Conservation (phyloP, 176 grass and related monocot species). For the Phoenix dactylifera region DNA sequence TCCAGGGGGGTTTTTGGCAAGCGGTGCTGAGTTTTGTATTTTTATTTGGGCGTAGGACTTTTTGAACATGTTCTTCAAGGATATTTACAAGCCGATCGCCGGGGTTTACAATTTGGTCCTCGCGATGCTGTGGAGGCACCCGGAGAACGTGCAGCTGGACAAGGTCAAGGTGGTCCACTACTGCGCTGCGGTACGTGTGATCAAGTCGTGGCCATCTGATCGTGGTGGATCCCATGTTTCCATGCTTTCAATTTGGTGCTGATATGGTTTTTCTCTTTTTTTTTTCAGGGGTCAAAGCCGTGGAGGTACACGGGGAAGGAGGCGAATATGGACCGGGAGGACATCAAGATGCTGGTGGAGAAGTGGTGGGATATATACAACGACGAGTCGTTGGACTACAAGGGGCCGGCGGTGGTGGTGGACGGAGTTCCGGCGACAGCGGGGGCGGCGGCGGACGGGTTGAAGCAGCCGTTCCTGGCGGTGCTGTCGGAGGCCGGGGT, state of each 20-base stretch:
- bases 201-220: not conserved
- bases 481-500: constrained; percentile 36
- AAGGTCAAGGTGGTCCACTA: constrained; percentile 90
- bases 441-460: not conserved
- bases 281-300: constrained; percentile 68
- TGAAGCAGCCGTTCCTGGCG: constrained; percentile 32
- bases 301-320: constrained; percentile 91
- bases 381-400: constrained; percentile 63
- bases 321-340: constrained; percentile 78
- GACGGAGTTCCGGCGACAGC: constrained; percentile 1
- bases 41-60: constrained; percentile 44
- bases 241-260: no score
- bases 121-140: constrained; percentile 95
- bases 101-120: constrained; percentile 71
- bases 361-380: constrained; percentile 81
- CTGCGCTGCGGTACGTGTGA: constrained; percentile 57
- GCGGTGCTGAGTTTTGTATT: no score
- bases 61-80: constrained; percentile 86
- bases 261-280: no score
- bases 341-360: constrained; percentile 61
- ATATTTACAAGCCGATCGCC: constrained; percentile 78
- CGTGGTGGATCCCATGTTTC: no score
- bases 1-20: no score
- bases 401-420: constrained; percentile 20
- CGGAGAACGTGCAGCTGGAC: constrained; percentile 78